Percentiles rank a stretch among this genome's conserved stretches.
phyloP scores from a whole-genome alignment of 78 protist species.

The slime mould (Dictyostelium discoideum) region DNA sequence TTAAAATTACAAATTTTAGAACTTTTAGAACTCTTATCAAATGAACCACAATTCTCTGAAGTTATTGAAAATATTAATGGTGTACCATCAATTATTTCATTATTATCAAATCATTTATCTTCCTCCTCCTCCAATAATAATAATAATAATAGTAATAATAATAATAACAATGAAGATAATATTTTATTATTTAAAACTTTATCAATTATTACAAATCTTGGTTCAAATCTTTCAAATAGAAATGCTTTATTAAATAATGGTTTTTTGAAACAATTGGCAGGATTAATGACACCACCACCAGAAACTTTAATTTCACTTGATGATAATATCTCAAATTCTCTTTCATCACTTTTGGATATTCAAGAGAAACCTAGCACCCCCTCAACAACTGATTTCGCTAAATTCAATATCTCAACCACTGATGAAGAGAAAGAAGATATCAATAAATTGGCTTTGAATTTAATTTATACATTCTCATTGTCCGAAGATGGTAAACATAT shows the following conservation, averaged over 20 bases:
- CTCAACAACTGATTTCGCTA: neutral
- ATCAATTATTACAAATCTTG: conserved; percentile 20
- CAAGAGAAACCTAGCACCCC: conserved; percentile 11
- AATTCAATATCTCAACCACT: neutral
- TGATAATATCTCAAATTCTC: neutral
- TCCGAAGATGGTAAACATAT: conserved; percentile 56
- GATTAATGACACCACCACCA: conserved; percentile 65
- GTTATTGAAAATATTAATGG: neutral
- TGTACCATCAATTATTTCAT: conserved; percentile 3
- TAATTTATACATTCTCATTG: conserved; percentile 38
- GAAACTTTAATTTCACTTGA: conserved; percentile 40
- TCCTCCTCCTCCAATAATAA: neutral
- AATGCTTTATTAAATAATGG: neutral
- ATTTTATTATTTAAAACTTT: conserved; percentile 37
- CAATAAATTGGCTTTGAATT: conserved; percentile 22
- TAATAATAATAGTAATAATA: neutral
- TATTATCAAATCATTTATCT: conserved; percentile 2
- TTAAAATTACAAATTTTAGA: conserved; percentile 54
- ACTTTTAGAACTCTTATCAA: conserved; percentile 6
- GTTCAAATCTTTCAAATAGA: neutral
- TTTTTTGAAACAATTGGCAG: conserved; percentile 1
- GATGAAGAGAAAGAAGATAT: conserved; percentile 65
- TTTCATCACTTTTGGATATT: conserved; percentile 37
- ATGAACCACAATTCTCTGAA: conserved; percentile 6
- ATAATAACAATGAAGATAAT: neutral